Base-by-base conservation (phyloP, 805 yeast species). In the Candida suzukii region DNA sequence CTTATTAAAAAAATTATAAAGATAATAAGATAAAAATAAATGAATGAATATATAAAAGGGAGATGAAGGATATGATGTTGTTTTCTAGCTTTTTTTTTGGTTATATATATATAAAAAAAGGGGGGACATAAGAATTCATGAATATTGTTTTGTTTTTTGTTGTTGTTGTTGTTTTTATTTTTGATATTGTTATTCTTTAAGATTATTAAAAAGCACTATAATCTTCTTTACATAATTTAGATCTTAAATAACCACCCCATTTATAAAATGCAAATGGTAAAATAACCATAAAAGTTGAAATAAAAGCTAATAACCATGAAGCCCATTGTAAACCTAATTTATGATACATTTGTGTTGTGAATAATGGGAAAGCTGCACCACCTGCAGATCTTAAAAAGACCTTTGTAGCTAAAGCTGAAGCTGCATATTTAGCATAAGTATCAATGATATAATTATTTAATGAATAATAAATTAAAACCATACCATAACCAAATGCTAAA, bases 311-410 rank as follows among this genome's bases (percentile, higher is more conserved):
- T 45, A 84, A 67, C 80, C 83, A 84, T 52, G 80, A 73, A 19
- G 88, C 95, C 93, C 93, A 84, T 48, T 80, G 80, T 40, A 84
- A 64, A 5, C 91, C 91, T 53, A 84, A 62, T 41, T 68, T 76
- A 46, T 75, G 74, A 59, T 83, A 84, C 91, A 84, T 83, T 62
- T 83, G 91, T 30, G 79, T 76, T n/a, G 84, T 77, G 57, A 84
- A 83, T 50, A 84, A 67, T 45, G 91, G 90, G 73, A 84, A 83
- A 0, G 88, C 91, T 22, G 88, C 91, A 67, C 93, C 95, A 54
- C 88, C 90, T 18, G 88, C 83, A 51, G 83, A 73, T 70, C 95
- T 74, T 51, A 84, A 66, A 53, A 84, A 83, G 25, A 83, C 91
- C 57, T 84, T 84, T 4, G 91, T 83, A 14, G 91, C 91, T 50